Evolutionary conservation across 306 rosid species (phyloP), one percentile per base, ranked within the genome.

Genomic region (Sesbania bispinosa): DNA sequence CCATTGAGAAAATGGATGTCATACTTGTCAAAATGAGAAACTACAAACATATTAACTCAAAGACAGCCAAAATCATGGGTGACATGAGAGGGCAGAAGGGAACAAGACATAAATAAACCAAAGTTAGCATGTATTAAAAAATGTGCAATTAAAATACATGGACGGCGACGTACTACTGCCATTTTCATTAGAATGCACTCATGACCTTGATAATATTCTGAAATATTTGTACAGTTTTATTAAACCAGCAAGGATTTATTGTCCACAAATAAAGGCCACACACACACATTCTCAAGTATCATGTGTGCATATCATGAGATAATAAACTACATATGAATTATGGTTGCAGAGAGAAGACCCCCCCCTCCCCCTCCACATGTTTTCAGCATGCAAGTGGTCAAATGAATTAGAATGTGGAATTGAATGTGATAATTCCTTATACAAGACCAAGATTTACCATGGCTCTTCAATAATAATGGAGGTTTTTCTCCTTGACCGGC

Each of bases 391-490:
- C 14, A 38, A 67, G 47, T 23, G 27, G 46, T 1, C 13, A 33
- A 62, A 65, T 57, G 45, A 77, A 67, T 57, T 16, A n/a, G n/a
- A n/a, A n/a, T n/a, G n/a, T n/a, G n/a, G n/a, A n/a, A n/a, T n/a
- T 48, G 32, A 59, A 53, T 14, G 67, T 41, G 6, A 38, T 55
- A 11, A 70, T 29, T 74, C 50, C 35, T 38, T 13, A 63, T 43
- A 9, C 5, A 30, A 10, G 46, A 73, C 20, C 20, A 76, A 24
- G 52, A 81, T 26, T 77, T 83, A 94, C 99, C 99, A 58, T 94
- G 99, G 79, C 97, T 91, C 67, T 83, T 76, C 85, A 94, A 77
- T 74, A 94, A 72, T 42, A 94, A 43, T 45, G 96, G 97, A 76
- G 99, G 99, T 78, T 86, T 91, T 81, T 94, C 99, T 19, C 77